Conservation (phyloP, 352 stramenopile genomes). For the Pythium plurisporium region DNA sequence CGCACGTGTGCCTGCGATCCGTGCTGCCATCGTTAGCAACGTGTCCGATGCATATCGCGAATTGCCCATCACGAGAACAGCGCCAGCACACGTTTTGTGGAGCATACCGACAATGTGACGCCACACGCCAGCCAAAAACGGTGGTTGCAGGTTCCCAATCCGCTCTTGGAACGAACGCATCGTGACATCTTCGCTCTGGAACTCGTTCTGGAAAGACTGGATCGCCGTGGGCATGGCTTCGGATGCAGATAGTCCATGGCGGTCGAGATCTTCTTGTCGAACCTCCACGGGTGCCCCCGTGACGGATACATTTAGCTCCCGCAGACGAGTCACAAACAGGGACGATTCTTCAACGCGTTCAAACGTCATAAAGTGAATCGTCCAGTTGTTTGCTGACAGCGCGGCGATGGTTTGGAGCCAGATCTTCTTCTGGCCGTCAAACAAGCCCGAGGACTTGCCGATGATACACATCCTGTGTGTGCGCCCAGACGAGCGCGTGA, state of each 20-base stretch:
- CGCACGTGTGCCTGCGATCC: constrained; percentile 30
- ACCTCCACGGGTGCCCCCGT: constrained; percentile 15
- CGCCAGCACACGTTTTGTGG: constrained; percentile 23
- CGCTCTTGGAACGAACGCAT: not conserved
- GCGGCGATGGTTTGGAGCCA: constrained; percentile 52
- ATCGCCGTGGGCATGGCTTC: constrained; percentile 8
- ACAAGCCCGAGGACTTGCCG: constrained; percentile 20
- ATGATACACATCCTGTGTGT: constrained; percentile 40
- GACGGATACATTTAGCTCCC: constrained; percentile 30
- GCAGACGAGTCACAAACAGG: constrained; percentile 20
- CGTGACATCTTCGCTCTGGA: not conserved
- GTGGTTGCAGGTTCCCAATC: constrained; percentile 21
- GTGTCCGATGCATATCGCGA: constrained; percentile 30
- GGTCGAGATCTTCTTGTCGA: not conserved
- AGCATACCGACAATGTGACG: constrained; percentile 21
- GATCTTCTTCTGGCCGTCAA: constrained; percentile 62
- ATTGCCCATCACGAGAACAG: constrained; percentile 49
- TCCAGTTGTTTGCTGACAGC: constrained; percentile 1
- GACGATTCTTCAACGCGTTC: constrained; percentile 19
- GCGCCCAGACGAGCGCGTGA: not conserved
- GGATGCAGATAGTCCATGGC: not conserved
- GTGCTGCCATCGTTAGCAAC: constrained; percentile 30
- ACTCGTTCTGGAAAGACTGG: constrained; percentile 6
- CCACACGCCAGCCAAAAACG: constrained; percentile 29
- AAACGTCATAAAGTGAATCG: constrained; percentile 26